These are phyloP conservation scores for Epichloe coenophiala DNA, from an alignment of 2,329 filamentous ascomycete species.

Conservation along the genomic window DNA sequence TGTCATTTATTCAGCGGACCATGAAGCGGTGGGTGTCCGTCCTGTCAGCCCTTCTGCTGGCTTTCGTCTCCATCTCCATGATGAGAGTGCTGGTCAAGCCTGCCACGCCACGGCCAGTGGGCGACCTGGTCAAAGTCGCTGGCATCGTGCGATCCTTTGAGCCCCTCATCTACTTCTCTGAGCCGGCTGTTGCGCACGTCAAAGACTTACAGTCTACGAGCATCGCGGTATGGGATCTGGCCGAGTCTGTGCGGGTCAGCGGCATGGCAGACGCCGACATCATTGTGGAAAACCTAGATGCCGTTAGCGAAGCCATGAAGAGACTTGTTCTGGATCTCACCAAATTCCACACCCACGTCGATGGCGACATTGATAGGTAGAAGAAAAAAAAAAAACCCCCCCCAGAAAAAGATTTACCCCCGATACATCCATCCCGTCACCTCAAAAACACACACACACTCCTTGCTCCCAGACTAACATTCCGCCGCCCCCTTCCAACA, in stretches of 20 bases:
- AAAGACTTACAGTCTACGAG: slow-evolving; percentile 82
- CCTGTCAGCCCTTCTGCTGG: slow-evolving; percentile 45
- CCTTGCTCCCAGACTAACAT: not conserved
- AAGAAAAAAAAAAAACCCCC: slow-evolving; percentile 16
- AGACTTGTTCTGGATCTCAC: slow-evolving; percentile 74
- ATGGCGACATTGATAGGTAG: slow-evolving; percentile 78
- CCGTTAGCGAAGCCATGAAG: slow-evolving; percentile 74
- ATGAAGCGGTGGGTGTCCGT: slow-evolving; percentile 60
- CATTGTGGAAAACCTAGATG: slow-evolving; percentile 76
- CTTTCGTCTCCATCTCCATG: slow-evolving; percentile 50
- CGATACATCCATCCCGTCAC: no score
- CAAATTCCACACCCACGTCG: slow-evolving; percentile 84
- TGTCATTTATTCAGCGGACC: slow-evolving; percentile 50
- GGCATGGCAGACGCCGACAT: slow-evolving; percentile 84
- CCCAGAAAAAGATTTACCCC: slow-evolving; percentile 8
- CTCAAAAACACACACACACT: no score
- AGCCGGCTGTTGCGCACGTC: slow-evolving; percentile 76
- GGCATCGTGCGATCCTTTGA: slow-evolving; percentile 84
- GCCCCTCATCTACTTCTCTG: slow-evolving; percentile 87
- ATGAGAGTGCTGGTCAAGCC: slow-evolving; percentile 57
- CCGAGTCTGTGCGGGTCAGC: slow-evolving; percentile 75
- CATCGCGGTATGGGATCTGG: slow-evolving; percentile 86
- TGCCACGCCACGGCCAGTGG: slow-evolving; percentile 30
- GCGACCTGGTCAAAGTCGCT: slow-evolving; percentile 79
- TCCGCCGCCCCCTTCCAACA: slow-evolving; percentile 15